Evolutionary conservation across 2,329 filamentous ascomycete genomes (phyloP).

Genomic region (Gaeumannomyces tritici): DNA sequence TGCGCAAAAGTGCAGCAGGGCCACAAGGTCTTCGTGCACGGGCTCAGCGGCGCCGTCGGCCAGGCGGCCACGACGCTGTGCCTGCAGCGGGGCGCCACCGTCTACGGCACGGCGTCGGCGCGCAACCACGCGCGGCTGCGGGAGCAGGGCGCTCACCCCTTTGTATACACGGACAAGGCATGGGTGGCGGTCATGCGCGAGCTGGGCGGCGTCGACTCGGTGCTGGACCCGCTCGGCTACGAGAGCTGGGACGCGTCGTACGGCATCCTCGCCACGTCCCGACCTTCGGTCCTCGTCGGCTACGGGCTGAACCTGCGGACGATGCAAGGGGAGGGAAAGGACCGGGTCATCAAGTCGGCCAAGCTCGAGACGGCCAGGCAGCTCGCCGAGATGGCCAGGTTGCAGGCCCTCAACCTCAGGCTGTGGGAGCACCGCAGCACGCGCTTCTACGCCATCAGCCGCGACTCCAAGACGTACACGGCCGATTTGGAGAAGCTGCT

Average conservation of each 20-base stretch:
- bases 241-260: conserved; percentile 41
- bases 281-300: conserved; percentile 20
- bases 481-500: conserved; percentile 20
- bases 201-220: conserved; percentile 34
- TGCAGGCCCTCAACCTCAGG: conserved; percentile 18
- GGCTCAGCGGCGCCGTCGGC: conserved; percentile 39
- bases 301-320: conserved; percentile 26
- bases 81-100: conserved; percentile 30
- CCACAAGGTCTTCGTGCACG: conserved; percentile 39
- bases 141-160: conserved; percentile 28
- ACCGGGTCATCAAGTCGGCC: conserved; percentile 3
- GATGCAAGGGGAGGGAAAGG: conserved; percentile 7
- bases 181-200: conserved; percentile 36
- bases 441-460: conserved; percentile 24
- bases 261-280: conserved; percentile 24
- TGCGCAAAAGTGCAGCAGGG: conserved; percentile 28
- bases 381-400: conserved; percentile 20
- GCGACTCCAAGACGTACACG: conserved; percentile 22
- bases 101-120: conserved; percentile 38
- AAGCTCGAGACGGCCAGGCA: conserved; percentile 16
- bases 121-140: conserved; percentile 32
- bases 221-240: conserved; percentile 39
- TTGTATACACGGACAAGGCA: conserved; percentile 36
- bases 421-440: conserved; percentile 16
- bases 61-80: conserved; percentile 30